Evolutionary conservation across 2,329 filamentous ascomycete species (phyloP).

Genomic region (Lasiodiplodia theobromae): DNA sequence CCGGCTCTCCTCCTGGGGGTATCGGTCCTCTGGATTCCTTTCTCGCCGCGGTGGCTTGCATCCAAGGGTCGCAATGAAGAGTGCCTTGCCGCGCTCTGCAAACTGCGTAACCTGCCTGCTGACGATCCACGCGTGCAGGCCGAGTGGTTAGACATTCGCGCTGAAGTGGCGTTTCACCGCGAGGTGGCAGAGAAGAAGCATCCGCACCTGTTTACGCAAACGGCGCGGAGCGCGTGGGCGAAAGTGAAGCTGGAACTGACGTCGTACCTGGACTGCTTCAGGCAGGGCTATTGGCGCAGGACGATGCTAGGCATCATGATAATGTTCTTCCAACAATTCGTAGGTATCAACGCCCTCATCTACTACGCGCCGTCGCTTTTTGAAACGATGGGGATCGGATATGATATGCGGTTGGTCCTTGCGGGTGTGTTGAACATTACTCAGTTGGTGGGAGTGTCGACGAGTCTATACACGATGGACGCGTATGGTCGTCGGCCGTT

Average conservation of each 20-base stretch:
- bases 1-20: conserved; percentile 48
- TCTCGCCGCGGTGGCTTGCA: conserved; percentile 63
- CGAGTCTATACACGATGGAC: conserved; percentile 53
- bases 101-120: conserved; percentile 57
- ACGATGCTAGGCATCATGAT: conserved; percentile 50
- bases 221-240: conserved; percentile 34
- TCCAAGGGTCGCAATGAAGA: conserved; percentile 57
- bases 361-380: conserved; percentile 59
- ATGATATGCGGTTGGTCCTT: conserved; percentile 49
- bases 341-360: conserved; percentile 56
- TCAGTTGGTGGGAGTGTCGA: conserved; percentile 51
- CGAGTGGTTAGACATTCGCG: conserved; percentile 61
- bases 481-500: conserved; percentile 50
- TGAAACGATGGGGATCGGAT: conserved; percentile 46
- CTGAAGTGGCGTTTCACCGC: conserved; percentile 62
- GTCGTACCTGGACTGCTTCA: conserved; percentile 58
- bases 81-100: conserved; percentile 47
- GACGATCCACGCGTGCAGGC: conserved; percentile 59
- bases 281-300: conserved; percentile 52
- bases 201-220: conserved; percentile 39
- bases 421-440: conserved; percentile 51
- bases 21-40: conserved; percentile 59
- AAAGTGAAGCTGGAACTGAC: conserved; percentile 53
- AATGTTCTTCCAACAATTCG: conserved; percentile 55
- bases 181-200: conserved; percentile 51